Evolutionary conservation across 306 rosid genomes (phyloP).

Genomic region (Ormosia emarginata): DNA sequence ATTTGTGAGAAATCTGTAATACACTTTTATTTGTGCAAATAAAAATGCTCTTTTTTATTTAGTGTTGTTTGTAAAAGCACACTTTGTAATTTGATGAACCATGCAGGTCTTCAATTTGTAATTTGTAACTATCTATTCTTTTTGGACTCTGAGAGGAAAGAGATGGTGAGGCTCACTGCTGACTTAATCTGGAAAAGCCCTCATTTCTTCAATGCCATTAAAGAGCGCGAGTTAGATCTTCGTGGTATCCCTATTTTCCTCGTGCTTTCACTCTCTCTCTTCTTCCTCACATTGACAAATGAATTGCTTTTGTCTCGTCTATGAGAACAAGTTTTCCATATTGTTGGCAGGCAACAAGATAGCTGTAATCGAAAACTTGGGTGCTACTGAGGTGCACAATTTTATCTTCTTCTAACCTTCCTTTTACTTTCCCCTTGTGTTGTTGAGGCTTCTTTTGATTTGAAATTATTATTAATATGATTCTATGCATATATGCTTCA

Average conservation of each 20-base stretch:
- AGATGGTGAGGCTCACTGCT: conserved; percentile 88
- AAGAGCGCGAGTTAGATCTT: conserved; percentile 90
- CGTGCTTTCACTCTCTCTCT: background rate
- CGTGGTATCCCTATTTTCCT: conserved; percentile 45
- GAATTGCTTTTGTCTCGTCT: background rate
- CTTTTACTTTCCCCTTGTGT: background rate
- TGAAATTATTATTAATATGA: background rate
- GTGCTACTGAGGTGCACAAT: conserved; percentile 81
- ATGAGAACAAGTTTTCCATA: background rate
- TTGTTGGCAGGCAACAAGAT: conserved; percentile 72
- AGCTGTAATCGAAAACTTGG: conserved; percentile 84
- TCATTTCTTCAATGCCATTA: conserved; percentile 85
- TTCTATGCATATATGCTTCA: background rate
- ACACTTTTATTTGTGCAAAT: no score
- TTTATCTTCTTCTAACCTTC: background rate
- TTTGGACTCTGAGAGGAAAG: background rate
- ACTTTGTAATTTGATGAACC: background rate
- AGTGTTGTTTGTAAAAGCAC: background rate
- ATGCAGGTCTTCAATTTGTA: conserved; percentile 6
- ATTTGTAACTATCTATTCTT: background rate
- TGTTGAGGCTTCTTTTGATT: background rate
- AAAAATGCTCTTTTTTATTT: background rate
- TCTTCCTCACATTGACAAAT: background rate
- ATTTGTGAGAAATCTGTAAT: no score
- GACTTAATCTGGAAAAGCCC: conserved; percentile 97